These are phyloP conservation scores for Sporisorium scitamineum DNA, from an alignment of 1,284 basidiomycete species.

Conservation along the genomic window DNA sequence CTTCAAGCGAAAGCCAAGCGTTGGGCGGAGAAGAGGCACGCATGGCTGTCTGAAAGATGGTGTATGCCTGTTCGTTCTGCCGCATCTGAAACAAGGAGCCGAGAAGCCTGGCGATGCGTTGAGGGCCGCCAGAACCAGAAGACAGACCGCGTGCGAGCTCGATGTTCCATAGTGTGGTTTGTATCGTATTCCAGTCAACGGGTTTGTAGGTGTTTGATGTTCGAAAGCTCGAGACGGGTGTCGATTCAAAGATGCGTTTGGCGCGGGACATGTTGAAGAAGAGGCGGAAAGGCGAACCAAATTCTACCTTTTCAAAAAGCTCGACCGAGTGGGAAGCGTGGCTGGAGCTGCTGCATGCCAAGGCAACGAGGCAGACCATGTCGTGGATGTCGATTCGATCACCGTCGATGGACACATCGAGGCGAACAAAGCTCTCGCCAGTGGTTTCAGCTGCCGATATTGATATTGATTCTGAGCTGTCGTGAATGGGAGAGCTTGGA, in stretches of 20 bases:
- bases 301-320: slow-evolving; percentile 47
- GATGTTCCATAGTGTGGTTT: slow-evolving; percentile 20
- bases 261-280: slow-evolving; percentile 46
- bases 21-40: slow-evolving; percentile 19
- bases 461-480: not conserved
- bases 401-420: slow-evolving; percentile 19
- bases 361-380: slow-evolving; percentile 46
- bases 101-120: slow-evolving; percentile 54
- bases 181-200: slow-evolving; percentile 7
- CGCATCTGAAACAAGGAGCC: slow-evolving; percentile 48
- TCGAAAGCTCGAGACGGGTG: not conserved
- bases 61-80: slow-evolving; percentile 29
- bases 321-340: slow-evolving; percentile 19
- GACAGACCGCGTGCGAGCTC: slow-evolving; percentile 56
- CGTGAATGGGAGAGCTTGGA: not conserved
- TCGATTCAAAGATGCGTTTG: slow-evolving; percentile 23
- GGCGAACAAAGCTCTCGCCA: slow-evolving; percentile 21
- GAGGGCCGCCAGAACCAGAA: slow-evolving; percentile 48
- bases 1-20: slow-evolving; percentile 18
- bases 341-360: slow-evolving; percentile 14
- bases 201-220: not conserved
- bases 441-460: not conserved
- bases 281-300: slow-evolving; percentile 54
- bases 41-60: slow-evolving; percentile 50
- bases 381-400: slow-evolving; percentile 41